Evolutionary conservation across 2,329 filamentous ascomycete genomes (phyloP).

Genomic region (Phaeophleospora eucalypticola): DNA sequence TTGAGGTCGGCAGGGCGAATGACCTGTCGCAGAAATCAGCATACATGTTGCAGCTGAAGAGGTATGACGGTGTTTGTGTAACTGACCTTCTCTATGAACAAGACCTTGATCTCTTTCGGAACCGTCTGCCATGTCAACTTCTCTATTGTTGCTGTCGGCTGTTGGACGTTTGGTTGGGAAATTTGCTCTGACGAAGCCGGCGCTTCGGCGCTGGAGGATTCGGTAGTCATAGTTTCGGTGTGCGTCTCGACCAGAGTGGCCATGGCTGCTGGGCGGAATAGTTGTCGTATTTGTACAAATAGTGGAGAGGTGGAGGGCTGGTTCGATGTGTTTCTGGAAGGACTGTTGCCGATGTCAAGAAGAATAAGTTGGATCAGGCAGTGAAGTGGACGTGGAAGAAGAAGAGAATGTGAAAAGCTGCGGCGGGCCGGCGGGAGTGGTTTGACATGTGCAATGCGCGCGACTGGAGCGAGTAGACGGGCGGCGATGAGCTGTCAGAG

Average conservation of each 20-base stretch:
- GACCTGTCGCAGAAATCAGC: conserved; percentile 30
- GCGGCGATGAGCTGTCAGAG: too few species aligned
- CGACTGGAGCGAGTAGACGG: background rate
- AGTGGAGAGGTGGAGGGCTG: background rate
- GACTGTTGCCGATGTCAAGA: background rate
- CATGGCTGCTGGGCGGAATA: conserved; percentile 9
- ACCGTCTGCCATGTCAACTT: conserved; percentile 18
- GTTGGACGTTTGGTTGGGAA: conserved; percentile 1
- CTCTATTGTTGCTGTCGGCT: background rate
- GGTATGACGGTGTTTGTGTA: background rate
- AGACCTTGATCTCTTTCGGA: conserved; percentile 24
- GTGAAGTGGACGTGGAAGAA: conserved; percentile 10
- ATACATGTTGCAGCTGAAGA: background rate
- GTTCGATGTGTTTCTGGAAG: background rate
- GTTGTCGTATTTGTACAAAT: background rate
- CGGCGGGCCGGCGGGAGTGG: background rate
- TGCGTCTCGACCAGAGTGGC: conserved; percentile 19
- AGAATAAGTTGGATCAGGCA: background rate
- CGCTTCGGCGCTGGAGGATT: background rate
- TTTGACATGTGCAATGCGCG: background rate
- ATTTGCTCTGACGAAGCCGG: background rate
- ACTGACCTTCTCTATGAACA: conserved; percentile 24
- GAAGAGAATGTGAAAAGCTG: conserved; percentile 6
- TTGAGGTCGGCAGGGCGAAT: conserved; percentile 46
- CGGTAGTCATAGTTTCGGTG: conserved; percentile 11